Evolutionary conservation across 2,329 filamentous ascomycete species (phyloP).

Genomic region (Harringtonia lauricola): DNA sequence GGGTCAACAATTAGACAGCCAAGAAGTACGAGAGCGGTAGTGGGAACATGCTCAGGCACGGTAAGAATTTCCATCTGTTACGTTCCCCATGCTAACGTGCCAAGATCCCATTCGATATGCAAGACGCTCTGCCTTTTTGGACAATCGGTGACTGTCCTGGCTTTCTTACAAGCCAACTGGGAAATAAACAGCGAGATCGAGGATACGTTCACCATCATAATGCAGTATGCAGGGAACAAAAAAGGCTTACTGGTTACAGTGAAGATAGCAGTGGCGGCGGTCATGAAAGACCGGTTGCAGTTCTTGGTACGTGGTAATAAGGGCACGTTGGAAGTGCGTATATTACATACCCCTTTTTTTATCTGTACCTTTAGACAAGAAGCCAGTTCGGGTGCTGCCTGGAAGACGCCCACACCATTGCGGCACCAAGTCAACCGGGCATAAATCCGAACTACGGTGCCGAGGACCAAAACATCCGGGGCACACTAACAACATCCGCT

Average conservation of each 20-base stretch:
- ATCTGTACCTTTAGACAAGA: neutral
- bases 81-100: conserved; percentile 8
- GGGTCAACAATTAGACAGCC: conserved; percentile 20
- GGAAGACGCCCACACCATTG: conserved; percentile 20
- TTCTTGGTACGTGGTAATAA: conserved; percentile 52
- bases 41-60: conserved; percentile 27
- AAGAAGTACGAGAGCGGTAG: conserved; percentile 22
- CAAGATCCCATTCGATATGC: no score
- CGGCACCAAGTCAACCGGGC: conserved; percentile 7
- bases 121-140: conserved; percentile 32
- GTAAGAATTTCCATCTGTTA: neutral
- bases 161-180: conserved; percentile 44
- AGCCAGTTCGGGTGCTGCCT: conserved; percentile 17
- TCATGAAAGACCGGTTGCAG: conserved; percentile 46
- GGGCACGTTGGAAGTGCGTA: conserved; percentile 31
- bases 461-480: conserved; percentile 23
- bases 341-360: neutral
- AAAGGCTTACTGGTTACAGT: conserved; percentile 41
- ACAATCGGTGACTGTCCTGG: conserved; percentile 43
- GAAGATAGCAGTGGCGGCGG: conserved; percentile 47
- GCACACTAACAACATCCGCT: conserved; percentile 26
- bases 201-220: conserved; percentile 40
- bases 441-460: conserved; percentile 20
- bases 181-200: conserved; percentile 24
- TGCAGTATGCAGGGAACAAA: conserved; percentile 37